Base-by-base conservation (phyloP, 306 rosid genomes). In the Malus sieversii region DNA sequence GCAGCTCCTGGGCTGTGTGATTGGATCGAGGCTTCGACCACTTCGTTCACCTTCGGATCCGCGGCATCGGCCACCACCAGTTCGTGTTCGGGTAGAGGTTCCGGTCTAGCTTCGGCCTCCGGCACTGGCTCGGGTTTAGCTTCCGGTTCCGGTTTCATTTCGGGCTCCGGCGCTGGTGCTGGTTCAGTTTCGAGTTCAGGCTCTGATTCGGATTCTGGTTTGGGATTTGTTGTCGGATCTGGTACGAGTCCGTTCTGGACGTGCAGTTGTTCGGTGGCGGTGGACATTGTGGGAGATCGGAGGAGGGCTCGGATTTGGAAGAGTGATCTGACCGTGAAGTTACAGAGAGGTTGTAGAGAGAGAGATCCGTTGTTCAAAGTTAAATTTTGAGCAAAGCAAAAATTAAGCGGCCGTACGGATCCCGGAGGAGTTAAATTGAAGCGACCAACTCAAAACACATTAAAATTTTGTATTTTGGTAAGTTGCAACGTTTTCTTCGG, bases 201-300 rank as follows among this genome's bases (percentile, higher is more conserved):
- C 4, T n/a, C 42, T 4, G 70, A 60, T 23, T 51, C 42, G 19
- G 79, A 53, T 79, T 69, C 65, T 22, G 65, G 2, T 22, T 71
- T 60, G 1, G 65, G 75, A 71, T 61, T 63, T 2, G 29, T 27
- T 20, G 61, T 53, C 70, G 23, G 82, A n/a, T 61, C 53, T 4
- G 65, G 45, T 63, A 42, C 66, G 66, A 25, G 42, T 68, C 81
- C 78, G 61, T 80, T 82, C 57, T 71, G 86, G 69, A 82, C 22
- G 46, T 23, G 77, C 14, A 80, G 78, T 33, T 85, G 82, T 44
- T 82, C 87, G 35, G 76, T 51, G 68, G 68, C 32, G 4, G 73
- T 14, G 59, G 88, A 79, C 90, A 87, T 87, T 68, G 77, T 75
- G 79, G 65, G 68, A 70, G 75, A 42, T 57, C 27, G 76, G 57